Base-by-base conservation (phyloP, 2,329 filamentous ascomycete species). In the Coniochaeta ligniaria region DNA sequence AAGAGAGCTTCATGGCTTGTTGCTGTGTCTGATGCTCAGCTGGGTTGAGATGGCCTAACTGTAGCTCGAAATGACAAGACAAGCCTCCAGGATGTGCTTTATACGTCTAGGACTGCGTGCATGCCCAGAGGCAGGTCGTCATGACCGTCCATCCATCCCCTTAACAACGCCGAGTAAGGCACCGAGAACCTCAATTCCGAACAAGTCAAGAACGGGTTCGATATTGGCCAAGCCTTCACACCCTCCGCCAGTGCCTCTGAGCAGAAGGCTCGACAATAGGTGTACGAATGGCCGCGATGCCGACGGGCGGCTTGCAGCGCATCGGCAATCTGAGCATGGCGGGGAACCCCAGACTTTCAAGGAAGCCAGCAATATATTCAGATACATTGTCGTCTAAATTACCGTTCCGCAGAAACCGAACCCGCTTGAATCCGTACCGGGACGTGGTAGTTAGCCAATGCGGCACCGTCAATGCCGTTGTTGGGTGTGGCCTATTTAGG, bases 1-100 rank as follows among this genome's bases (percentile, higher is more conserved):
- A 56, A 26, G 73, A 74, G 65, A 74, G 66, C 71, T 75, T 76
- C 75, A 77, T 77, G 59, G 62, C 69, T 66, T 58, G 50, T 38
- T 8, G 8, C 4, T 38, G 28, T 6, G 8, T 3, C 2, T 28
- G 35, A 14, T 20, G 33, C 20, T 36, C 22, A 5, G 17, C 35
- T 38, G 14, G 17, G 11, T 38, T 38, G 47, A 31, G 47, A 31
- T 28, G 9, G 11, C 47, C 24, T 31, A 52, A n/a, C 26, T n/a
- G 3, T 31, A 5, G 22, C 16, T 28, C 12, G 11, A 31, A 11
- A 17, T 24, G 26, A 17, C 47, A 52, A 52, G 5, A 24, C 47
- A n/a, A n/a, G 47, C 14, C 14, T 1, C 26, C n/a, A n/a, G 12
- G 47, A 16, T 22, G 47, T 11, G 47, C n/a, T 11, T 52, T 52